A percentile compares a stretch with the other conserved stretches of the same genome.
Evolutionary conservation across 1,284 basidiomycete genomes (phyloP).

Genomic region (Athelia psychrophila): DNA sequence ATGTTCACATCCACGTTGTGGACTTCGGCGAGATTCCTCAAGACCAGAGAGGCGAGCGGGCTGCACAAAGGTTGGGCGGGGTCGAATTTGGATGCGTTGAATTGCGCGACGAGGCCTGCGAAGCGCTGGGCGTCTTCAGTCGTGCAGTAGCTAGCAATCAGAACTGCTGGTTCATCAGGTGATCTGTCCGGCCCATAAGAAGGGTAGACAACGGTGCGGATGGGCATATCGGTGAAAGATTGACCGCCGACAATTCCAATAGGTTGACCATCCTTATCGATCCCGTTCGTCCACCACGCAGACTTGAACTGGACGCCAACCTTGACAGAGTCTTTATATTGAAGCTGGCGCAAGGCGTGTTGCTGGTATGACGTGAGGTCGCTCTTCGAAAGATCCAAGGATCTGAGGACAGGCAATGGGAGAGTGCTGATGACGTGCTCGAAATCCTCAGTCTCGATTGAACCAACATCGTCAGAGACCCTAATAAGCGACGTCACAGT

Average conservation of each 20-base stretch:
- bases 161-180: constrained; percentile 2
- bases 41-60: constrained; percentile 6
- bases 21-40: constrained; percentile 9
- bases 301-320: constrained; percentile 29
- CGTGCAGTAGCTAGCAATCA: constrained; percentile 19
- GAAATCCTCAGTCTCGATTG: constrained; percentile 6
- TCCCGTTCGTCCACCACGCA: constrained; percentile 24
- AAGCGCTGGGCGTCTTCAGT: constrained; percentile 12
- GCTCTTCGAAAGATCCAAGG: constrained; percentile 19
- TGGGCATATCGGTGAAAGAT: constrained; percentile 25
- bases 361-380: constrained; percentile 18
- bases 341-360: constrained; percentile 22
- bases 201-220: constrained; percentile 29
- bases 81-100: too few species aligned
- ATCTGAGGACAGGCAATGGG: constrained; percentile 21
- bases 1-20: constrained; percentile 6
- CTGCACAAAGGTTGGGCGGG: too few species aligned
- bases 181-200: constrained; percentile 12
- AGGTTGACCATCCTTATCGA: constrained; percentile 9
- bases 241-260: constrained; percentile 18
- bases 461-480: neutral
- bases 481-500: constrained; percentile 4
- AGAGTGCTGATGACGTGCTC: constrained; percentile 28
- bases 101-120: constrained; percentile 1
- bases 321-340: constrained; percentile 26